Percentiles rank a stretch among this genome's conserved stretches.
phyloP scores from a whole-genome alignment of 2,329 filamentous ascomycete genomes.

The Pseudopithomyces maydicus region DNA sequence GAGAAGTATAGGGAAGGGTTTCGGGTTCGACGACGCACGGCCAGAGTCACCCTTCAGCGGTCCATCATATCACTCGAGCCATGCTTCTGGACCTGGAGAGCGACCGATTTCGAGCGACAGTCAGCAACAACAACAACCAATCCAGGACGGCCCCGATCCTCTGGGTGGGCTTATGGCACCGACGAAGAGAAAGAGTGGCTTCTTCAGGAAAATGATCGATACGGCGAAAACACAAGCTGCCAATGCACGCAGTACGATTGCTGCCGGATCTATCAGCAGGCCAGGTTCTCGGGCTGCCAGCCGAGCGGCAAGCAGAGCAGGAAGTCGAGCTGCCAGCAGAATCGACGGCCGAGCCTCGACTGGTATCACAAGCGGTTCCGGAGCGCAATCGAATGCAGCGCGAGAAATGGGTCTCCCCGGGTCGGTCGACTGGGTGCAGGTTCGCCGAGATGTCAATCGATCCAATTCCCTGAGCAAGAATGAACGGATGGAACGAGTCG shows the following conservation, averaged over 20 bases:
- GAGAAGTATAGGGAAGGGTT: conserved; percentile 47
- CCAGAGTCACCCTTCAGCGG: conserved; percentile 69
- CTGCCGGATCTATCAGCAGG: conserved; percentile 58
- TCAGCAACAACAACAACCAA: conserved; percentile 42
- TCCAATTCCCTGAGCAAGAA: conserved; percentile 92
- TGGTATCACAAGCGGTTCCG: conserved; percentile 58
- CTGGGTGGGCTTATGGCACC: conserved; percentile 79
- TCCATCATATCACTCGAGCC: conserved; percentile 89
- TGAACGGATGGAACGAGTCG: conserved; percentile 80
- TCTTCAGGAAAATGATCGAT: conserved; percentile 95
- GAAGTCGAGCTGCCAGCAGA: conserved; percentile 35
- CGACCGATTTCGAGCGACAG: conserved; percentile 57
- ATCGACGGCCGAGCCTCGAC: conserved; percentile 52
- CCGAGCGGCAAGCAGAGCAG: conserved; percentile 48
- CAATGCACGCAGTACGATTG: conserved; percentile 84
- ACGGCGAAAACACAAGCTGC: conserved; percentile 93
- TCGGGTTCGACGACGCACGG: conserved; percentile 46
- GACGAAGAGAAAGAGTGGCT: conserved; percentile 80
- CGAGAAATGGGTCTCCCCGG: conserved; percentile 72
- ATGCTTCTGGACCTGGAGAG: conserved; percentile 69
- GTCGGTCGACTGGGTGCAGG: conserved; percentile 91
- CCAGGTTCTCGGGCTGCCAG: conserved; percentile 46
- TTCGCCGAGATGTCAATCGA: conserved; percentile 91
- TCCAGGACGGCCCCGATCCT: conserved; percentile 69
- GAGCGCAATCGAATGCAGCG: conserved; percentile 49